phyloP scores from a whole-genome alignment of 352 stramenopile genomes.

The Blastocystis sp. region DNA sequence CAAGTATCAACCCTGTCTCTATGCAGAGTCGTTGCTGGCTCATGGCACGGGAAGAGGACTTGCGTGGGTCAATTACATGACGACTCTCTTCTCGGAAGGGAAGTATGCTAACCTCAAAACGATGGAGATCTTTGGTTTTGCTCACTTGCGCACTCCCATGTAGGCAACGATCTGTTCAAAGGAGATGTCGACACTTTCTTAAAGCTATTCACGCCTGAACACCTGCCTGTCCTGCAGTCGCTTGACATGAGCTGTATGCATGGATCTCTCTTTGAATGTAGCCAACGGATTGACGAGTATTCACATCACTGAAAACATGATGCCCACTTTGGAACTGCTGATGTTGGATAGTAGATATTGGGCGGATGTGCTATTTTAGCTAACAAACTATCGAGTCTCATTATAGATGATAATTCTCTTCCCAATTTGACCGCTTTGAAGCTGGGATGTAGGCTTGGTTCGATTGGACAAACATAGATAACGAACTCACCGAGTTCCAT shows the following conservation, averaged over 20 bases:
- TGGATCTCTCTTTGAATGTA: neutral
- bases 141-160: neutral
- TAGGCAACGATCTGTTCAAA: slow-evolving; percentile 5
- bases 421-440: neutral
- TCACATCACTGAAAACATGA: neutral
- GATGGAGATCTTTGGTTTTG: slow-evolving; percentile 43
- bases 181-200: neutral
- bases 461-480: neutral
- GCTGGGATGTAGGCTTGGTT: neutral
- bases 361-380: neutral
- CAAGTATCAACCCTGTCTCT: slow-evolving; percentile 47
- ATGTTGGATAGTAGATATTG: neutral
- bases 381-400: neutral
- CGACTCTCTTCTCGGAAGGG: neutral
- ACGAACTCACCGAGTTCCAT: neutral
- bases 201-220: neutral
- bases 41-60: neutral
- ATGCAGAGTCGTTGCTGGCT: neutral
- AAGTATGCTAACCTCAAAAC: neutral
- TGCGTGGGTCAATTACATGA: slow-evolving; percentile 25
- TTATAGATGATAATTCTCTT: neutral
- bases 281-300: neutral
- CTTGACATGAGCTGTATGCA: slow-evolving; percentile 27
- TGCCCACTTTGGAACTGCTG: neutral
- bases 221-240: slow-evolving; percentile 2